These are phyloP conservation scores for Pelargonium fulgidum DNA, from an alignment of 441 rosid species.

Conservation along the genomic window DNA sequence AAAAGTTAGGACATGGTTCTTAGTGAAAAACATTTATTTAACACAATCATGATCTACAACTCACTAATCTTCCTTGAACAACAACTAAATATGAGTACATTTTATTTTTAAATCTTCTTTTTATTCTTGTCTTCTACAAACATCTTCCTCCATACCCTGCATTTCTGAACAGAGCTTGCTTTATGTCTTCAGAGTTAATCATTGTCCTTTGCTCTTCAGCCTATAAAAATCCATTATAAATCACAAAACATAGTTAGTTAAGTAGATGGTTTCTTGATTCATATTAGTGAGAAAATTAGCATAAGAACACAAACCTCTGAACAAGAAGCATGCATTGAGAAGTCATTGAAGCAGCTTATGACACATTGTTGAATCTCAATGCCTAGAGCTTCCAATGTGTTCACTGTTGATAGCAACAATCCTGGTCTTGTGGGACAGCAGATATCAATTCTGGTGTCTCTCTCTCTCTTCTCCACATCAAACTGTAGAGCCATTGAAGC, in stretches of 20 bases:
- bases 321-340: constrained; percentile 89
- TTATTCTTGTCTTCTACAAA: constrained; percentile 28
- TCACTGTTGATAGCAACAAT: constrained; percentile 65
- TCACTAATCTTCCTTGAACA: constrained; percentile 21
- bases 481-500: constrained; percentile 42
- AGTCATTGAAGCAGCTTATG: constrained; percentile 84
- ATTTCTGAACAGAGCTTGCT: constrained; percentile 74
- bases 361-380: constrained; percentile 92
- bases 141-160: constrained; percentile 94
- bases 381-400: constrained; percentile 72
- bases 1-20: constrained; percentile 17
- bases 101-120: constrained; percentile 11
- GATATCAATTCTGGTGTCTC: constrained; percentile 57
- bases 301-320: constrained; percentile 45
- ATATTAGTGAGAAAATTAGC: background rate
- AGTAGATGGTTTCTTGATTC: background rate
- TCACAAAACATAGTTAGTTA: background rate
- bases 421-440: constrained; percentile 79
- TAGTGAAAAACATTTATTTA: constrained; percentile 19
- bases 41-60: constrained; percentile 16
- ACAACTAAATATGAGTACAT: constrained; percentile 19
- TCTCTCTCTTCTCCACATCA: constrained; percentile 54
- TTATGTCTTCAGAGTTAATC: constrained; percentile 60
- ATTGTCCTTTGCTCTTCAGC: constrained; percentile 46
- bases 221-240: constrained; percentile 21